Evolutionary conservation across 345 rosid species (phyloP), one percentile per base, ranked within the genome.

Genomic region (Crucihimalaya himalaica): DNA sequence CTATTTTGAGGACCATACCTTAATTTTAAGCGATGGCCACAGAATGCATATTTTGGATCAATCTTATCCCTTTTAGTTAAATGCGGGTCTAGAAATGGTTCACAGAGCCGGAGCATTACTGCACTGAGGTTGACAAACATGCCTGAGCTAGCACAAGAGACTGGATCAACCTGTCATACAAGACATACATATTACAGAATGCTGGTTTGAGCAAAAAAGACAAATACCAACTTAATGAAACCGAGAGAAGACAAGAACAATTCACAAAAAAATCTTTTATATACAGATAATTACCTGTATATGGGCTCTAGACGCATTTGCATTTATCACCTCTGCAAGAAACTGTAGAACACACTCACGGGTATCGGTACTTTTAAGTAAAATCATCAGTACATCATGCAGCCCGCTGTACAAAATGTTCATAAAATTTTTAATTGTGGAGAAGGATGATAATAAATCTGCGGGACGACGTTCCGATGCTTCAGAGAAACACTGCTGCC

Each of bases 101-200:
- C 97, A 23, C 96, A 89, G 42, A 89, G 93, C 13, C 77, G 89
- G 62, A 95, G 99, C 98, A 92, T 90, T 34, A 92, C 93, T 70
- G 98, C 98, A 31, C 99, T 86, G 78, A 92, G 97, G 79, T 89
- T 92, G 59, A 89, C 90, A 85, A 92, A 95, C 99, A 92, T 95
- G 80, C 99, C 99, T 18, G 97, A 89, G 77, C 97, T 92, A 14
- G 99, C 98, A 84, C 98, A 87, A 68, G 96, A 87, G 56, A 92
- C 62, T 63, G 87, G 93, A 78, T 95, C 99, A 80, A 92, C 97
- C 99, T 95, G 86, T 29, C 54, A 83, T 66, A 74, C 25, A 77
- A 54, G 68, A 72, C 18, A 71, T 29, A n/a, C 47, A 72, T 35
- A 52, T 67, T 68, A 62, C 42, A 29, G 57, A 6, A 25, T 27